Evolutionary conservation across 2,329 filamentous ascomycete species (phyloP).

Genomic region (Talaromyces sp.): DNA sequence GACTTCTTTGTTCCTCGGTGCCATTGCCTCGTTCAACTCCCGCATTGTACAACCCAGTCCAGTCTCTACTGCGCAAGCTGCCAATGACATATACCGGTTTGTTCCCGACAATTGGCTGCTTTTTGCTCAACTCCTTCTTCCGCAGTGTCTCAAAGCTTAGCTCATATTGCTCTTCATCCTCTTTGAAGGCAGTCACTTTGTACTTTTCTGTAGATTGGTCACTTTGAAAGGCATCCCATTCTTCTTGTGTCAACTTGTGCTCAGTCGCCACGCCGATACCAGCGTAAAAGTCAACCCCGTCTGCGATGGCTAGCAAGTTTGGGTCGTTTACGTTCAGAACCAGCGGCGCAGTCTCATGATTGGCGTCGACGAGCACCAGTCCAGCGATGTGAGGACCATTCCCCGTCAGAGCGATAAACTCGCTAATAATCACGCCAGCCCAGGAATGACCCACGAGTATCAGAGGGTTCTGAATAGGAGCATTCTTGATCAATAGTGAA

Average conservation of each 20-base stretch:
- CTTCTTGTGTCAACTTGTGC: conserved; percentile 12
- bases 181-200: conserved; percentile 1
- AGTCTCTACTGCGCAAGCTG: conserved; percentile 28
- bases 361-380: conserved; percentile 21
- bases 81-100: conserved; percentile 28
- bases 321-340: conserved; percentile 19
- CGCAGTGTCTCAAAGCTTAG: conserved; percentile 27
- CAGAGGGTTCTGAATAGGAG: conserved; percentile 18
- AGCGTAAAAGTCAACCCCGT: conserved; percentile 20
- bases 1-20: conserved; percentile 29
- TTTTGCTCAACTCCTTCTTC: conserved; percentile 27
- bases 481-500: conserved; percentile 12
- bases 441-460: conserved; percentile 21
- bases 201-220: conserved; percentile 23
- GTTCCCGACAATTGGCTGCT: conserved; percentile 25
- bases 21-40: conserved; percentile 34
- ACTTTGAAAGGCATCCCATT: conserved; percentile 19
- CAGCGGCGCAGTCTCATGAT: conserved; percentile 20
- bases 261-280: conserved; percentile 19
- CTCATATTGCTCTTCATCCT: conserved; percentile 17
- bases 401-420: conserved; percentile 20
- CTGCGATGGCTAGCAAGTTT: conserved; percentile 18
- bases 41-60: conserved; percentile 30
- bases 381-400: conserved; percentile 17
- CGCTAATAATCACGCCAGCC: conserved; percentile 21